phyloP scores from a whole-genome alignment of 1,284 basidiomycete species.

The Schizopora paradoxa region DNA sequence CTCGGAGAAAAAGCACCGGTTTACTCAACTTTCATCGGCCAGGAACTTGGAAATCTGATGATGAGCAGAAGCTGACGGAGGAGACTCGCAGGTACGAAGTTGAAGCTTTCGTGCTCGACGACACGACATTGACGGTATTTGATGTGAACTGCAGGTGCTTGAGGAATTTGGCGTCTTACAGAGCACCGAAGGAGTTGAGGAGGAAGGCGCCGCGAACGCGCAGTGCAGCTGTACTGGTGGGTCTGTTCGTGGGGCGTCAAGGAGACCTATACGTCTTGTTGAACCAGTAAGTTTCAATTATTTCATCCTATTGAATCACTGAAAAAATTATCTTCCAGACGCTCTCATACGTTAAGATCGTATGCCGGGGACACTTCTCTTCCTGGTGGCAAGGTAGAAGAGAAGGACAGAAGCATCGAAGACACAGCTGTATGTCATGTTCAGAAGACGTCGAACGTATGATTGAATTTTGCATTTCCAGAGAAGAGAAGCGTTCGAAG shows the following conservation, averaged over 20 bases:
- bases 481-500: slow-evolving; percentile 72
- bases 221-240: slow-evolving; percentile 69
- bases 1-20: slow-evolving; percentile 1
- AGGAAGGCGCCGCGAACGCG: slow-evolving; percentile 42
- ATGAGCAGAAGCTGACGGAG: slow-evolving; percentile 1
- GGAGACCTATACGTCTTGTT: slow-evolving; percentile 81
- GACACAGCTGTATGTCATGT: slow-evolving; percentile 65
- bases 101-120: not conserved
- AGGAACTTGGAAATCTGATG: not conserved
- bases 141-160: slow-evolving; percentile 44
- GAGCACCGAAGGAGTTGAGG: slow-evolving; percentile 32
- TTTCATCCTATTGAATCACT: not conserved
- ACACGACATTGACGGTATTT: not conserved
- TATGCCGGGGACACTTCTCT: slow-evolving; percentile 83
- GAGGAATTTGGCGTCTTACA: slow-evolving; percentile 49
- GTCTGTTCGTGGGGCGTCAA: slow-evolving; percentile 73
- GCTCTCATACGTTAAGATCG: slow-evolving; percentile 62
- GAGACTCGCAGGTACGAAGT: slow-evolving; percentile 8
- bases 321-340: slow-evolving; percentile 39
- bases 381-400: slow-evolving; percentile 77
- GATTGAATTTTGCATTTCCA: slow-evolving; percentile 25
- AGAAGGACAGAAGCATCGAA: slow-evolving; percentile 60
- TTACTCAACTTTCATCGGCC: slow-evolving; percentile 13
- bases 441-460: no score
- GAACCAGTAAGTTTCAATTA: slow-evolving; percentile 48